Percentiles rank a stretch among this genome's conserved stretches.
phyloP scores from a whole-genome alignment of 192 early-diverging fungal genomes.

The Entomortierella beljakovae region DNA sequence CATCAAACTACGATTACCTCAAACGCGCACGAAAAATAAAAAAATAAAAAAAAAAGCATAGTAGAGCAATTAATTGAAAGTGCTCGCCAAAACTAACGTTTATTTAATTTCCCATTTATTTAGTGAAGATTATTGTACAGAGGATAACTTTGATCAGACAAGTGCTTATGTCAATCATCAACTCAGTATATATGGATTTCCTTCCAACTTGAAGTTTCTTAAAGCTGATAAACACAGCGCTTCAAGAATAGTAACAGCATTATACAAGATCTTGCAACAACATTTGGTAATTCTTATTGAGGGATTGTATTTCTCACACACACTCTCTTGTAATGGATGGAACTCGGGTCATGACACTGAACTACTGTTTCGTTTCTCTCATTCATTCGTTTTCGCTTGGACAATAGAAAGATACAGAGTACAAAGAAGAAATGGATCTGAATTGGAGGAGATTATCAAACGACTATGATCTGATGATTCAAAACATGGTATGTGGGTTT shows the following conservation, averaged over 20 bases:
- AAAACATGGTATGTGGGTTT: slow-evolving; percentile 28
- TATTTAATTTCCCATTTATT: background rate
- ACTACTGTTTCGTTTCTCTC: background rate
- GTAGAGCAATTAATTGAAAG: too few relatives aligned
- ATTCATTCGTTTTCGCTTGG: background rate
- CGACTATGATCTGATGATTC: slow-evolving; percentile 30
- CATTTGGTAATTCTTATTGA: slow-evolving; percentile 20
- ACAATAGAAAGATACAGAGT: slow-evolving; percentile 34
- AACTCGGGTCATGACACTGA: too few relatives aligned
- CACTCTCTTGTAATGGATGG: too few relatives aligned
- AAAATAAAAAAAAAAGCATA: too few relatives aligned
- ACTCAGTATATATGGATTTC: slow-evolving; percentile 31
- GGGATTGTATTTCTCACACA: background rate
- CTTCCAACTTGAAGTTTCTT: slow-evolving; percentile 31
- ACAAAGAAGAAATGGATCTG: slow-evolving; percentile 53
- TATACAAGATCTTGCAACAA: slow-evolving; percentile 45
- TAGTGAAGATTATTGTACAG: slow-evolving; percentile 41
- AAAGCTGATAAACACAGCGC: slow-evolving; percentile 29
- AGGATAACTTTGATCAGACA: slow-evolving; percentile 51
- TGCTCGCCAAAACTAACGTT: background rate
- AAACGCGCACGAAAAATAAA: too few relatives aligned
- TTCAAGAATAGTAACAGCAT: slow-evolving; percentile 32
- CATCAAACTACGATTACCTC: too few relatives aligned
- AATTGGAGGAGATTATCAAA: slow-evolving; percentile 46
- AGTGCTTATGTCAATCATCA: slow-evolving; percentile 46